phyloP scores from a whole-genome alignment of 2,329 filamentous ascomycete genomes.

The Davidsoniella australis region DNA sequence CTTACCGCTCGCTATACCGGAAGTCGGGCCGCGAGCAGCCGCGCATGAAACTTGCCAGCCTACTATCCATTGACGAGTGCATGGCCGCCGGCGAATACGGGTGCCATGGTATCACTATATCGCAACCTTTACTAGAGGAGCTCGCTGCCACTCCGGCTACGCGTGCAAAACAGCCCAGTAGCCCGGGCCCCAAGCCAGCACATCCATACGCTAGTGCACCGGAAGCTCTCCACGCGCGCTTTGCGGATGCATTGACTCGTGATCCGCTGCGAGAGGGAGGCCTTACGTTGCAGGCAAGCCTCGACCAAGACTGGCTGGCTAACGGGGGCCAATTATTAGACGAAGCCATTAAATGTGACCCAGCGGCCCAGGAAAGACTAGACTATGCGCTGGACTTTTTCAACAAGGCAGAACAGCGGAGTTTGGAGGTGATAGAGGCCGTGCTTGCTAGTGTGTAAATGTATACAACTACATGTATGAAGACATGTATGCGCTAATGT shows the following conservation, averaged over 20 bases:
- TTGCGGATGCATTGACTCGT: slow-evolving; percentile 20
- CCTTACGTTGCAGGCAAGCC: not conserved
- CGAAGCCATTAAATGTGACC: slow-evolving; percentile 25
- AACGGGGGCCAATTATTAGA: slow-evolving; percentile 26
- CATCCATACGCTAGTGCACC: slow-evolving; percentile 22
- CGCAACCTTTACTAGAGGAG: slow-evolving; percentile 23
- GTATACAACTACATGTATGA: no score
- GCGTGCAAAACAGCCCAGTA: slow-evolving; percentile 16
- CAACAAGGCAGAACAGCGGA: slow-evolving; percentile 22
- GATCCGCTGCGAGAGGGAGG: slow-evolving; percentile 23
- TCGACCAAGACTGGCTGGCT: slow-evolving; percentile 26
- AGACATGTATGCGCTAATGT: not conserved
- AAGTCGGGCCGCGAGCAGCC: slow-evolving; percentile 32
- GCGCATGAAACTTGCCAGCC: slow-evolving; percentile 29
- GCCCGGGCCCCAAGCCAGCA: slow-evolving; percentile 20
- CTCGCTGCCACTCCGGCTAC: slow-evolving; percentile 21
- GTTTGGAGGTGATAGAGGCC: slow-evolving; percentile 22
- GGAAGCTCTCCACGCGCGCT: slow-evolving; percentile 19
- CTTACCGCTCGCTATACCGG: slow-evolving; percentile 27
- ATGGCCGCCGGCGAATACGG: slow-evolving; percentile 30
- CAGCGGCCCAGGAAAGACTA: slow-evolving; percentile 22
- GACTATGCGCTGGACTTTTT: slow-evolving; percentile 26
- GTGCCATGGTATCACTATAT: slow-evolving; percentile 29
- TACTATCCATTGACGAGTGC: slow-evolving; percentile 26
- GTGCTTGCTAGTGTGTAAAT: slow-evolving; percentile 10